These are phyloP conservation scores for Iris pallida DNA, from an alignment of 116 monocot species.

Conservation along the genomic window DNA sequence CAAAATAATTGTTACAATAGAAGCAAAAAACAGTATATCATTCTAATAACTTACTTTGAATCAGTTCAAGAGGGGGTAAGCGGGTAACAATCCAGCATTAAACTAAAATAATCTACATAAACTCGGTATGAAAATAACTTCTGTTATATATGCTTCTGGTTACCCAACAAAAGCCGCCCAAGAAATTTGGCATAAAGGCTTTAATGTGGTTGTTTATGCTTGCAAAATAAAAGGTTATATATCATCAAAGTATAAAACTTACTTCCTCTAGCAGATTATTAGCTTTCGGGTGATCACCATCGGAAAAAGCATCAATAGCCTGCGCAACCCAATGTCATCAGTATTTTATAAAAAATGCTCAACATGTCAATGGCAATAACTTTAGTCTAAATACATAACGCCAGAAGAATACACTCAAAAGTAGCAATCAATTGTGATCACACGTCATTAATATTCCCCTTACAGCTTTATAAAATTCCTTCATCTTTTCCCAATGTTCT, in stretches of 20 bases:
- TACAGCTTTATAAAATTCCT: constrained; percentile 73
- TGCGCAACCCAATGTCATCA: constrained; percentile 20
- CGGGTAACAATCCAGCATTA: too few species aligned
- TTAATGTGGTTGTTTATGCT: too few species aligned
- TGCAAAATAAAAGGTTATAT: background rate
- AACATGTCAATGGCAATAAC: background rate
- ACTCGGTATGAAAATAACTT: too few species aligned
- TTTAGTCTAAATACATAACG: background rate
- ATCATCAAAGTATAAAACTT: constrained; percentile 10
- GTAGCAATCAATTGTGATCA: background rate
- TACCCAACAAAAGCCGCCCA: too few species aligned
- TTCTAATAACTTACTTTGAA: too few species aligned
- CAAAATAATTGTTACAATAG: too few species aligned
- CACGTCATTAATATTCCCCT: constrained; percentile 12
- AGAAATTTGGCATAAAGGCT: too few species aligned
- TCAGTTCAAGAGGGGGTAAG: too few species aligned
- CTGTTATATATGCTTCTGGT: too few species aligned
- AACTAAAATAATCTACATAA: too few species aligned
- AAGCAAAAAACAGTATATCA: too few species aligned
- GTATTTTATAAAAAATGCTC: constrained; percentile 4
- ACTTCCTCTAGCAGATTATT: constrained; percentile 60
- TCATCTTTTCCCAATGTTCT: constrained; percentile 71
- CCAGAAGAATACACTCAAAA: background rate
- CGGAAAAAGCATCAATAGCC: constrained; percentile 68
- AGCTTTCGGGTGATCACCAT: constrained; percentile 39